These are phyloP conservation scores for Danielozyma ontarioensis DNA, from an alignment of 805 yeast genomes.

Conservation along the genomic window DNA sequence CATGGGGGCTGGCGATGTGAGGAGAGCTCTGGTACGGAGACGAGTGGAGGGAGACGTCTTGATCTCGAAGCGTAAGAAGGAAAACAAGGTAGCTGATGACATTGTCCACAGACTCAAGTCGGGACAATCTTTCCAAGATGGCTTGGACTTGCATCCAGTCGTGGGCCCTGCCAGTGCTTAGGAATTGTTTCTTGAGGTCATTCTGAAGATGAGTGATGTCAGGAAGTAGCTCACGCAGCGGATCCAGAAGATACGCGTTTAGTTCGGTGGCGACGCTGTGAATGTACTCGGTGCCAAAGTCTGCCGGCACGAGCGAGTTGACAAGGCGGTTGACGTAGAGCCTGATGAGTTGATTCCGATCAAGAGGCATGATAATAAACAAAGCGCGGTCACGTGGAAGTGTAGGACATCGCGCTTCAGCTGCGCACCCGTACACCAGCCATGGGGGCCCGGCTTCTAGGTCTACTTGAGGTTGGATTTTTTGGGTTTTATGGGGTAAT, in stretches of 20 bases:
- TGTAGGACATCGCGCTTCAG: no score
- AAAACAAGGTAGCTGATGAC: constrained; percentile 31
- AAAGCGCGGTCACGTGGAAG: constrained; percentile 1
- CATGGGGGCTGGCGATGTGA: not conserved
- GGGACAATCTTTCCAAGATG: constrained; percentile 24
- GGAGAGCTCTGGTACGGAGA: not conserved
- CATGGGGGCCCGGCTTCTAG: not conserved
- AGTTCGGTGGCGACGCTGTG: constrained; percentile 28
- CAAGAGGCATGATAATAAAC: constrained; percentile 17
- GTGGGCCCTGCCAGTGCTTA: constrained; percentile 17
- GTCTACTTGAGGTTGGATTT: not conserved
- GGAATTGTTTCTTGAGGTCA: constrained; percentile 18
- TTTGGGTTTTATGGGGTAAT: no score
- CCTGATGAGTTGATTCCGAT: constrained; percentile 26
- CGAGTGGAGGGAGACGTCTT: not conserved
- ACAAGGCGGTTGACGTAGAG: constrained; percentile 31
- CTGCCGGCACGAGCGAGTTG: constrained; percentile 30
- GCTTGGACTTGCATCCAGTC: constrained; percentile 32
- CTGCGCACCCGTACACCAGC: not conserved
- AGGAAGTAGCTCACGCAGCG: constrained; percentile 5
- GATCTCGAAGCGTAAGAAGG: constrained; percentile 16
- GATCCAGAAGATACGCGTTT: constrained; percentile 5
- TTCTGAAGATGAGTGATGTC: constrained; percentile 16
- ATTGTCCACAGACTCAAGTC: constrained; percentile 23
- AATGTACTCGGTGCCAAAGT: constrained; percentile 30